Evolutionary conservation across 1,284 basidiomycete genomes (phyloP).

Genomic region (Pseudozyma thailandica): DNA sequence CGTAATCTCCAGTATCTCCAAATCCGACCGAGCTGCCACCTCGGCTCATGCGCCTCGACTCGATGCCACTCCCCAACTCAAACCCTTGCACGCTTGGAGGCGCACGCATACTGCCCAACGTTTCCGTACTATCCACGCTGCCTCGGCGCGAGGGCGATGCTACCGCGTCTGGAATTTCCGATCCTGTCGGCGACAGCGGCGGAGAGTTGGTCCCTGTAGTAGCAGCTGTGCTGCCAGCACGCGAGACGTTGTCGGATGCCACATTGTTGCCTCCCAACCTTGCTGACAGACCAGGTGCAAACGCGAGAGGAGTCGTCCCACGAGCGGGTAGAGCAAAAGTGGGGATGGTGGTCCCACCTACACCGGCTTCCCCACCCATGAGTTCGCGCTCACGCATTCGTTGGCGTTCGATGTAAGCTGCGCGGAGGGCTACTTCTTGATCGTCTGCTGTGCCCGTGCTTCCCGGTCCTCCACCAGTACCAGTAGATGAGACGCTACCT

Average conservation of each 20-base stretch:
- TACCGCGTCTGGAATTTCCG: slow-evolving; percentile 47
- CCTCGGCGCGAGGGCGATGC: slow-evolving; percentile 40
- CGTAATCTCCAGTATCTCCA: slow-evolving; percentile 5
- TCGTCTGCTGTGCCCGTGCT: slow-evolving; percentile 49
- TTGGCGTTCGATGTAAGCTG: slow-evolving; percentile 60
- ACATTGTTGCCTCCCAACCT: slow-evolving; percentile 29
- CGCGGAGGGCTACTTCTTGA: slow-evolving; percentile 44
- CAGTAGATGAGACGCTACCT: slow-evolving; percentile 49
- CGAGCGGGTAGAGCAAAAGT: slow-evolving; percentile 35
- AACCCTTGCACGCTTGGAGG: slow-evolving; percentile 48
- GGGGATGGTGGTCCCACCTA: slow-evolving; percentile 51
- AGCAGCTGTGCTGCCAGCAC: slow-evolving; percentile 60
- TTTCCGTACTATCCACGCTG: slow-evolving; percentile 48
- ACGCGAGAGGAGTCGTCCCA: slow-evolving; percentile 36
- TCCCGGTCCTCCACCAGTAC: slow-evolving; percentile 40
- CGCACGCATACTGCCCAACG: slow-evolving; percentile 45
- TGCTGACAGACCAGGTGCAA: slow-evolving; percentile 42
- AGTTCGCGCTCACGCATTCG: slow-evolving; percentile 60
- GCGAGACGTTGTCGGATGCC: slow-evolving; percentile 36
- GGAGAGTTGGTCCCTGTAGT: slow-evolving; percentile 55
- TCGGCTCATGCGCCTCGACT: slow-evolving; percentile 43
- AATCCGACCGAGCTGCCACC: slow-evolving; percentile 42
- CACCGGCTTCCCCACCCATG: slow-evolving; percentile 60
- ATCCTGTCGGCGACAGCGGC: slow-evolving; percentile 38
- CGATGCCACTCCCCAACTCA: slow-evolving; percentile 36